Conservation (phyloP, 176 grass and related monocot genomes). For the Pharus latifolius region DNA sequence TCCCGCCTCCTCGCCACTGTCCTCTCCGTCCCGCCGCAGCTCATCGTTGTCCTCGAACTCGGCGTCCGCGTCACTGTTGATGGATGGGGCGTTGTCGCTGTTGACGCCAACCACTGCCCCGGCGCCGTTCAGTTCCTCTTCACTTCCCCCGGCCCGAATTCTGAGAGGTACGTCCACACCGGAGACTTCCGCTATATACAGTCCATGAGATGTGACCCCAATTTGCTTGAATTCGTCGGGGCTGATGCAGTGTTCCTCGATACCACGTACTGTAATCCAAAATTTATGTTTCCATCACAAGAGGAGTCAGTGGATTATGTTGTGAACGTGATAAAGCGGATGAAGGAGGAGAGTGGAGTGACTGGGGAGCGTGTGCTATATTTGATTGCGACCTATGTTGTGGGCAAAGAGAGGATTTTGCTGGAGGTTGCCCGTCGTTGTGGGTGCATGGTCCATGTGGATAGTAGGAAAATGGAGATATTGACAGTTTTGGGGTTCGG, state of each 20-base stretch:
- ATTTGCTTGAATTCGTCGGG: slow-evolving; percentile 53
- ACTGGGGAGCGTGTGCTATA: slow-evolving; percentile 44
- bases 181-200: slow-evolving; percentile 66
- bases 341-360: slow-evolving; percentile 34
- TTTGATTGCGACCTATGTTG: slow-evolving; percentile 70
- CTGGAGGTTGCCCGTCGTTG: slow-evolving; percentile 65
- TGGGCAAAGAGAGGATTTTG: slow-evolving; percentile 93
- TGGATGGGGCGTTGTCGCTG: slow-evolving; percentile 40
- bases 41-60: slow-evolving; percentile 44
- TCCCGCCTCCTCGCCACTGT: slow-evolving; percentile 50
- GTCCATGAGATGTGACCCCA: slow-evolving; percentile 56
- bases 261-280: slow-evolving; percentile 87
- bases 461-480: slow-evolving; percentile 68
- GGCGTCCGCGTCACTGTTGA: slow-evolving; percentile 41
- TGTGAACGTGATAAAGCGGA: slow-evolving; percentile 38
- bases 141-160: slow-evolving; percentile 19
- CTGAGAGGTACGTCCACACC: slow-evolving; percentile 64
- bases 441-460: slow-evolving; percentile 67
- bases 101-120: slow-evolving; percentile 93
- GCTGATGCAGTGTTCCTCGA: slow-evolving; percentile 81
- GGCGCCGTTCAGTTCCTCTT: slow-evolving; percentile 91
- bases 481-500: slow-evolving; percentile 54
- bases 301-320: slow-evolving; percentile 75
- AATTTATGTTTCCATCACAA: slow-evolving; percentile 69
- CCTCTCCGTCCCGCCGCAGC: slow-evolving; percentile 46